phyloP scores from a whole-genome alignment of 2,329 filamentous ascomycete genomes.

The Aureobasidium sp. region DNA sequence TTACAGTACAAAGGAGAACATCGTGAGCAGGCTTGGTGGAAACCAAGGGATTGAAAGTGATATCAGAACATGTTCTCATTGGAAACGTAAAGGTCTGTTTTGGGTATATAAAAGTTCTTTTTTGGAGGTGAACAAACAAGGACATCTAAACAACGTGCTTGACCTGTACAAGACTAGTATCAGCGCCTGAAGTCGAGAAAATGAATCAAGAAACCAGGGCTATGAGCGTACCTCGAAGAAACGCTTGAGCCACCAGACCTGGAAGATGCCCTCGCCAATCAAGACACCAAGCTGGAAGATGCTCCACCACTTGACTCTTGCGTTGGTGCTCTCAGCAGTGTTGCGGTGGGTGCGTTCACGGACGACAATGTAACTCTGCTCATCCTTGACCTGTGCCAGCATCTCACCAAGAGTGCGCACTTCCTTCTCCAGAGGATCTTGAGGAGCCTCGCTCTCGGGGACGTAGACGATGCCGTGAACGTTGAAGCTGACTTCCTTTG shows the following conservation, averaged over 20 bases:
- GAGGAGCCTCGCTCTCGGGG: slow-evolving; percentile 72
- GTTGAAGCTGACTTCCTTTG: slow-evolving; percentile 98
- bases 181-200: not conserved
- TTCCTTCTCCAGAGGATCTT: slow-evolving; percentile 87
- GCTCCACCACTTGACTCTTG: slow-evolving; percentile 99
- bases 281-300: slow-evolving; percentile 89
- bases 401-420: slow-evolving; percentile 79
- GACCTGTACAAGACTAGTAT: slow-evolving; percentile 26
- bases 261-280: slow-evolving; percentile 87
- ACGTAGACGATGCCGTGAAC: slow-evolving; percentile 98
- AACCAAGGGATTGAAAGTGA: not conserved
- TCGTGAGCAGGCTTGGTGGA: too few species aligned
- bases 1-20: too few species aligned
- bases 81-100: slow-evolving; percentile 7
- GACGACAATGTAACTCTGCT: slow-evolving; percentile 93
- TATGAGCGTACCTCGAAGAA: slow-evolving; percentile 72
- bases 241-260: slow-evolving; percentile 98
- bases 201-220: slow-evolving; percentile 8
- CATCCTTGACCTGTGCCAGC: slow-evolving; percentile 88
- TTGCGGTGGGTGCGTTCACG: slow-evolving; percentile 95
- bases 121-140: not conserved
- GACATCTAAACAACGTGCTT: slow-evolving; percentile 32
- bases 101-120: slow-evolving; percentile 4
- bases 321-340: slow-evolving; percentile 97
- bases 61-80: slow-evolving; percentile 14